Evolutionary conservation across 1,284 basidiomycete species (phyloP).

Genomic region (Sanguinoderma infundibulare): DNA sequence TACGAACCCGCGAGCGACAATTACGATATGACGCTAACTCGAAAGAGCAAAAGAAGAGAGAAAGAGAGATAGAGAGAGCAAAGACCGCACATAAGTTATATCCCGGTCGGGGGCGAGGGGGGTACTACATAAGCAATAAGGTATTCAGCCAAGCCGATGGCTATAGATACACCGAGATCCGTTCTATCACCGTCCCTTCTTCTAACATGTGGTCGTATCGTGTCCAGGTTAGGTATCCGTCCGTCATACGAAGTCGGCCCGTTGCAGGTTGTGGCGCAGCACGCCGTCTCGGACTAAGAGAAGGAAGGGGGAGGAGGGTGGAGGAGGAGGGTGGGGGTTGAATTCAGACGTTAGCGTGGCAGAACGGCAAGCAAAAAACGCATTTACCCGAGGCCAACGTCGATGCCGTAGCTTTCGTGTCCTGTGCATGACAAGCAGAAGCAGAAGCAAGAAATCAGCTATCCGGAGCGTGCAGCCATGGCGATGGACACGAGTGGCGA

Average conservation of each 20-base stretch:
- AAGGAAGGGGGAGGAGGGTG: too few relatives aligned
- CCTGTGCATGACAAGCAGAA: constrained; percentile 33
- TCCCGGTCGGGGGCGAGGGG: background rate
- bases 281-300: constrained; percentile 64
- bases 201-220: background rate
- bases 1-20: too few relatives aligned
- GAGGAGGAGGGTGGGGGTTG: background rate
- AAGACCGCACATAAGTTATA: constrained; percentile 1
- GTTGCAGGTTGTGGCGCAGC: constrained; percentile 52
- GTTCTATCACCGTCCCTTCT: too few relatives aligned
- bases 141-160: background rate
- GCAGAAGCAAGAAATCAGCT: background rate
- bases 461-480: too few relatives aligned
- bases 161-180: constrained; percentile 3
- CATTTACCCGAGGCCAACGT: constrained; percentile 41
- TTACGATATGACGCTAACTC: too few relatives aligned
- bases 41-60: too few relatives aligned
- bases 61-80: too few relatives aligned
- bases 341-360: background rate
- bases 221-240: background rate
- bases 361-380: background rate
- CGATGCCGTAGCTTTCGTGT: constrained; percentile 47
- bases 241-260: constrained; percentile 31
- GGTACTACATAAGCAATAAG: constrained; percentile 7
- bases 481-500: too few relatives aligned